A percentile compares a stretch with the other conserved stretches of the same genome.
Conservation (phyloP, 225 moss, liverwort and hornwort species). For the Anthoceros angustus region DNA sequence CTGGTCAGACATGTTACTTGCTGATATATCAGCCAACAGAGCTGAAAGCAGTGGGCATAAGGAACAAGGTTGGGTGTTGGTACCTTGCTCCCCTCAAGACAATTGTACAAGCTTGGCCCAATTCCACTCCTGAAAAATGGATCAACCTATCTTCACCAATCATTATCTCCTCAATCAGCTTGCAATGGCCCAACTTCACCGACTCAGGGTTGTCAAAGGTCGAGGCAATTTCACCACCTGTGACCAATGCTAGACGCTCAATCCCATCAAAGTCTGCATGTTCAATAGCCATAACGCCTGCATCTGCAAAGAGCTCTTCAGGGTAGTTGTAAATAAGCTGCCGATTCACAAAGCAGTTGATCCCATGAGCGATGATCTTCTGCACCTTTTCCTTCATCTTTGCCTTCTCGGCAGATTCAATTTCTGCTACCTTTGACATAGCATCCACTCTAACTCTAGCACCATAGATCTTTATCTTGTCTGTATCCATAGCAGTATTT, state of each 20-base stretch:
- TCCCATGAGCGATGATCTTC: conserved; percentile 69
- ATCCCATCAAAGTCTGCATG: conserved; percentile 99
- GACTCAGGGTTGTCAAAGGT: conserved; percentile 70
- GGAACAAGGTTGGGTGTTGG: neutral
- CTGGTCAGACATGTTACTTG: neutral
- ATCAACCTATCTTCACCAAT: conserved; percentile 92
- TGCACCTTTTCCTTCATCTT: conserved; percentile 92
- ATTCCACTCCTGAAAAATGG: conserved; percentile 87
- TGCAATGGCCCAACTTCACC: conserved; percentile 94
- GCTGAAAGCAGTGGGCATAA: neutral
- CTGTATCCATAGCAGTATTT: conserved; percentile 94
- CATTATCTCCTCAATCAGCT: conserved; percentile 96
- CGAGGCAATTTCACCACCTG: conserved; percentile 90
- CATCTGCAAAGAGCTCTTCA: conserved; percentile 93
- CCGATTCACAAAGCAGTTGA: conserved; percentile 92
- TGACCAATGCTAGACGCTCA: conserved; percentile 76
- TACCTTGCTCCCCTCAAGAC: conserved; percentile 95
- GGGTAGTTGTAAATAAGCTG: conserved; percentile 96
- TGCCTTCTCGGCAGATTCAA: conserved; percentile 85
- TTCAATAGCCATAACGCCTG: conserved; percentile 92
- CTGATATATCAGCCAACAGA: neutral
- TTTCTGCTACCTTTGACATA: conserved; percentile 94
- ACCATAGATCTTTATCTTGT: conserved; percentile 96
- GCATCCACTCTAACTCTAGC: conserved; percentile 98
- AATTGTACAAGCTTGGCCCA: conserved; percentile 93